Percentiles rank a stretch among this genome's conserved stretches.
phyloP scores from a whole-genome alignment of 2,329 filamentous ascomycete genomes.

The Aspergillus sojae region DNA sequence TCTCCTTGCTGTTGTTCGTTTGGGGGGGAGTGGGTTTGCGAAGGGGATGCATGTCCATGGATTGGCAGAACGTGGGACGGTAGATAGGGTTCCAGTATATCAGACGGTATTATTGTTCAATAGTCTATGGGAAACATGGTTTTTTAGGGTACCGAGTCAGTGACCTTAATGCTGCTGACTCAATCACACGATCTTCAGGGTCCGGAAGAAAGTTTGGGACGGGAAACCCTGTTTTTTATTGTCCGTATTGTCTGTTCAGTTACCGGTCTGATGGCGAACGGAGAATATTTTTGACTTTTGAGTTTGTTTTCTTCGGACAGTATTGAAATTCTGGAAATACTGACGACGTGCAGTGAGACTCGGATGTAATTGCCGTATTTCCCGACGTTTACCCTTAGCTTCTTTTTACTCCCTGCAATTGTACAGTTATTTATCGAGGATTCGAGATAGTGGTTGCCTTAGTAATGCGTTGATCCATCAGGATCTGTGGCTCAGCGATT shows the following conservation, averaged over 20 bases:
- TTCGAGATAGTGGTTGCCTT: background rate
- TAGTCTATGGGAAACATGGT: too few species aligned
- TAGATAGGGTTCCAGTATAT: slow-evolving; percentile 2
- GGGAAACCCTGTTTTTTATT: slow-evolving; percentile 4
- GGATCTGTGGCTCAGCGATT: slow-evolving; percentile 2
- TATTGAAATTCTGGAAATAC: background rate
- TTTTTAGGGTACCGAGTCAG: background rate
- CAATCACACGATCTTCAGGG: slow-evolving; percentile 14
- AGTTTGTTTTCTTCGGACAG: background rate
- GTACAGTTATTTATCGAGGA: too few species aligned
- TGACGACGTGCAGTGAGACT: background rate
- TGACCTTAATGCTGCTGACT: background rate
- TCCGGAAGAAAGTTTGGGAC: slow-evolving; percentile 14
- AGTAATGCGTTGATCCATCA: background rate
- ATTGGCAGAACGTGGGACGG: background rate
- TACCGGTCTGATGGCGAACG: background rate
- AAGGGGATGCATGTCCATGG: background rate
- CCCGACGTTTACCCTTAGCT: background rate
- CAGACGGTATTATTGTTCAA: background rate
- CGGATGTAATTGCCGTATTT: background rate
- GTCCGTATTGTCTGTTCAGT: background rate
- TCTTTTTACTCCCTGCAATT: background rate
- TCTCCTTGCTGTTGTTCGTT: background rate
- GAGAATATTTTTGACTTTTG: slow-evolving; percentile 5
- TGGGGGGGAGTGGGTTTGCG: background rate